phyloP scores from a whole-genome alignment of 2,329 filamentous ascomycete genomes.

The Didymella exigua region DNA sequence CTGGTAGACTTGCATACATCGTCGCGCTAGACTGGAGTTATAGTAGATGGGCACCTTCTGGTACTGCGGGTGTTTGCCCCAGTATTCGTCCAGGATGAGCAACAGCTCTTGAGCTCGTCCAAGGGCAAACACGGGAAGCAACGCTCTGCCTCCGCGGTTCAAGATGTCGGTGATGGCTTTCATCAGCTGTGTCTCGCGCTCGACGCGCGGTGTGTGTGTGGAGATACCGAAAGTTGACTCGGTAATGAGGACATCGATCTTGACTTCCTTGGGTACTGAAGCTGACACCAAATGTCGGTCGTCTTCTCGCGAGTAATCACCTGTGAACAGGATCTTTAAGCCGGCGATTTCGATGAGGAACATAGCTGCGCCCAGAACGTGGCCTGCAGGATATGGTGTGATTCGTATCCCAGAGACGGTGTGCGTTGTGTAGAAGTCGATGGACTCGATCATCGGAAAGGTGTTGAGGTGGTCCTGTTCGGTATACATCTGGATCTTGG shows the following conservation, averaged over 20 bases:
- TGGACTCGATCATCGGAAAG: conserved; percentile 92
- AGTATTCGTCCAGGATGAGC: conserved; percentile 95
- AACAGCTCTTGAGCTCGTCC: conserved; percentile 93
- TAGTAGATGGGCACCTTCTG: conserved; percentile 97
- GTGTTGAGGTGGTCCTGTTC: conserved; percentile 95
- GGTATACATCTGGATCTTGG: conserved; percentile 77
- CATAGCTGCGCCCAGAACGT: conserved; percentile 98
- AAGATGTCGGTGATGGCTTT: conserved; percentile 91
- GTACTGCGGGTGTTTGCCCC: conserved; percentile 85
- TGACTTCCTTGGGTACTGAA: conserved; percentile 83
- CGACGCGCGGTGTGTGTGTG: conserved; percentile 85
- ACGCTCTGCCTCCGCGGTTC: conserved; percentile 86
- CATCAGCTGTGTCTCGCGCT: conserved; percentile 92
- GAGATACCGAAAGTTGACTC: conserved; percentile 97
- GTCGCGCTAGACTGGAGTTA: conserved; percentile 89
- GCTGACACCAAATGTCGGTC: conserved; percentile 95
- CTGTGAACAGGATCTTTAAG: conserved; percentile 95
- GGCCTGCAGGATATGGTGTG: conserved; percentile 94
- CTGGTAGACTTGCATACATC: conserved; percentile 99
- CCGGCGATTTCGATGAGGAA: conserved; percentile 97
- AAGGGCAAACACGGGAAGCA: conserved; percentile 95
- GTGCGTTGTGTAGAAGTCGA: conserved; percentile 97
- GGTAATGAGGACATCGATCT: conserved; percentile 94
- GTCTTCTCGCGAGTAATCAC: conserved; percentile 94
- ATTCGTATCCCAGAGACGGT: conserved; percentile 96